Evolutionary conservation across 352 stramenopile species (phyloP).

Genomic region (Pythium biforme): DNA sequence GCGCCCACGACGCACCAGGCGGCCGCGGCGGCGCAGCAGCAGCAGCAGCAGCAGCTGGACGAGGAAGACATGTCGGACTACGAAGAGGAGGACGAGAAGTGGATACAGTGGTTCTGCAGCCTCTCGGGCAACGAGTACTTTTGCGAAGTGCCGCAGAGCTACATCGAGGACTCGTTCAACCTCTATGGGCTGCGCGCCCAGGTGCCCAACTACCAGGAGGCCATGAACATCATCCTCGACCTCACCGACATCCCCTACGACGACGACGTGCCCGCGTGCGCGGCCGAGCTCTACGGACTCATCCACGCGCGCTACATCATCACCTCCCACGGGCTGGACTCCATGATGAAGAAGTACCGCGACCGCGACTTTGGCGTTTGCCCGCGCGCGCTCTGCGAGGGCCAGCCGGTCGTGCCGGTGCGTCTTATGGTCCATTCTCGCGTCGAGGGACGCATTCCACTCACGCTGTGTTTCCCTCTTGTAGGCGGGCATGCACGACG

Average conservation of each 20-base stretch:
- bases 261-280: conserved; percentile 83
- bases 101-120: conserved; percentile 93
- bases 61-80: conserved; percentile 82
- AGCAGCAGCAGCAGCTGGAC: too few relatives aligned
- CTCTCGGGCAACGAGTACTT: conserved; percentile 92
- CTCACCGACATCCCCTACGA: conserved; percentile 90
- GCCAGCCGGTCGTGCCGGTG: conserved; percentile 81
- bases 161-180: conserved; percentile 95
- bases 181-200: conserved; percentile 89
- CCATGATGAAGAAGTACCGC: conserved; percentile 92
- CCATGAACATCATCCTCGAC: conserved; percentile 92
- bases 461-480: not conserved
- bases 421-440: conserved; percentile 12
- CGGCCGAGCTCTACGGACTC: conserved; percentile 87
- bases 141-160: conserved; percentile 89
- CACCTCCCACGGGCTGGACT: conserved; percentile 82
- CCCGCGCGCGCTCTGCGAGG: conserved; percentile 79
- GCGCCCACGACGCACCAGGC: conserved; percentile 13
- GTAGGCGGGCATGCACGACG: conserved; percentile 81
- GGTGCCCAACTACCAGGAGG: conserved; percentile 89
- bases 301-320: conserved; percentile 91
- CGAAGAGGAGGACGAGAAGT: conserved; percentile 91
- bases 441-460: not conserved
- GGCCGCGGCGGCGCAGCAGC: conserved; percentile 23
- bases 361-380: conserved; percentile 88